Evolutionary conservation across 768 basidiomycete genomes (phyloP).

Genomic region (Sarcodon sp.): DNA sequence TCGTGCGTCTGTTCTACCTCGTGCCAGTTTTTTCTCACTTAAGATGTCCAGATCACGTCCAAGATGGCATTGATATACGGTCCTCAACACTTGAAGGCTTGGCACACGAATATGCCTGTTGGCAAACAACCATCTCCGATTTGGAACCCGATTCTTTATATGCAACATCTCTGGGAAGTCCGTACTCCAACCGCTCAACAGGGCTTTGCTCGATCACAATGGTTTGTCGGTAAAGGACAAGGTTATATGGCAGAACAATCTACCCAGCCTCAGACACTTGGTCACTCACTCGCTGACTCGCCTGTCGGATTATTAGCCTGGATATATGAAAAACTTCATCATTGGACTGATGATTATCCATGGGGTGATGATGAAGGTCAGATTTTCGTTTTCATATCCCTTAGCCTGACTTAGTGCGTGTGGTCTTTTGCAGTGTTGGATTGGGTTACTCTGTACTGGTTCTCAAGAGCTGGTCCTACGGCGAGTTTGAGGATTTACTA

Average conservation of each 20-base stretch:
- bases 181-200: no score
- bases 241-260: slow-evolving; percentile 28
- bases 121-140: neutral
- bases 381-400: neutral
- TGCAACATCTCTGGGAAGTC: neutral
- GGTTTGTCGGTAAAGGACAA: slow-evolving; percentile 13
- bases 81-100: neutral
- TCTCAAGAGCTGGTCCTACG: slow-evolving; percentile 44
- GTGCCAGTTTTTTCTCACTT: neutral
- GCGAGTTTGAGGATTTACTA: slow-evolving; percentile 49
- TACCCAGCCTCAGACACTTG: slow-evolving; percentile 21
- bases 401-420: neutral
- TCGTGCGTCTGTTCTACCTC: slow-evolving; percentile 14
- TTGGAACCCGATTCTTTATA: neutral
- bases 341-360: slow-evolving; percentile 28
- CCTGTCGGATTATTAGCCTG: slow-evolving; percentile 29
- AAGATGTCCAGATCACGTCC: neutral
- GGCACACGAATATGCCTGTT: neutral
- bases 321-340: slow-evolving; percentile 18
- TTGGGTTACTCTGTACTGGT: slow-evolving; percentile 48
- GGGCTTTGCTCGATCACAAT: slow-evolving; percentile 7
- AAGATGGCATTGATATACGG: slow-evolving; percentile 1
- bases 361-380: slow-evolving; percentile 46
- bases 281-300: slow-evolving; percentile 40
- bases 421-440: slow-evolving; percentile 38